phyloP scores from a whole-genome alignment of 768 basidiomycete genomes.

The Podaxis pistillaris region DNA sequence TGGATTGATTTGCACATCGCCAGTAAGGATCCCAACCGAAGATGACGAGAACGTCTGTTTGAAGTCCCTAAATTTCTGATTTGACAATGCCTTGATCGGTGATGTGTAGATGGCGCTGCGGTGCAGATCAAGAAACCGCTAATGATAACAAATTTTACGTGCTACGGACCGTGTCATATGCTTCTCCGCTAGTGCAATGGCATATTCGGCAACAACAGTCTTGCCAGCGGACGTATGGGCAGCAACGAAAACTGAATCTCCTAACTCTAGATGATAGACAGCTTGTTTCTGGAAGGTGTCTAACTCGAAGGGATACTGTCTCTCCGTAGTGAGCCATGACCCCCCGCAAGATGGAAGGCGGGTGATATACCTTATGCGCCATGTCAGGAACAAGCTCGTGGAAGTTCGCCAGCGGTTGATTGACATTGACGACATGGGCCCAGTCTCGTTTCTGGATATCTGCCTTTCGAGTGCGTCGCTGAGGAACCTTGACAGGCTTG shows the following conservation, averaged over 20 bases:
- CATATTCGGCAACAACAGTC: slow-evolving; percentile 98
- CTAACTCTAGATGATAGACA: slow-evolving; percentile 95
- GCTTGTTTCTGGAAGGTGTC: slow-evolving; percentile 99
- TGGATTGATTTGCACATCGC: slow-evolving; percentile 98
- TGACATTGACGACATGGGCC: slow-evolving; percentile 97
- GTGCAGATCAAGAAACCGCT: slow-evolving; percentile 15
- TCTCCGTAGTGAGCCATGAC: neutral
- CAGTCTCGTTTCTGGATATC: slow-evolving; percentile 84
- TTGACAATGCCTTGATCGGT: slow-evolving; percentile 97
- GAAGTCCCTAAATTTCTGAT: slow-evolving; percentile 99
- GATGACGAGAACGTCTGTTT: slow-evolving; percentile 91
- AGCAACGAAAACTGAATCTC: slow-evolving; percentile 98
- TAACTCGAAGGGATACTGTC: slow-evolving; percentile 93
- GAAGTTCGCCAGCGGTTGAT: slow-evolving; percentile 86
- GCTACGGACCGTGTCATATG: slow-evolving; percentile 92
- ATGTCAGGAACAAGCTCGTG: slow-evolving; percentile 92
- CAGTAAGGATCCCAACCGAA: slow-evolving; percentile 94
- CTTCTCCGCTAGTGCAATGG: slow-evolving; percentile 92
- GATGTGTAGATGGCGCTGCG: slow-evolving; percentile 95
- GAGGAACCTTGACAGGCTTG: slow-evolving; percentile 45
- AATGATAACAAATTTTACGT: neutral
- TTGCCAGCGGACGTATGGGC: slow-evolving; percentile 99
- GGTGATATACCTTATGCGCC: slow-evolving; percentile 79
- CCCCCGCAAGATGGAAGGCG: neutral
- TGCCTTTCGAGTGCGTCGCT: slow-evolving; percentile 39